Conservation (phyloP, 495 filamentous ascomycete species). For the Trichoderma reesei region DNA sequence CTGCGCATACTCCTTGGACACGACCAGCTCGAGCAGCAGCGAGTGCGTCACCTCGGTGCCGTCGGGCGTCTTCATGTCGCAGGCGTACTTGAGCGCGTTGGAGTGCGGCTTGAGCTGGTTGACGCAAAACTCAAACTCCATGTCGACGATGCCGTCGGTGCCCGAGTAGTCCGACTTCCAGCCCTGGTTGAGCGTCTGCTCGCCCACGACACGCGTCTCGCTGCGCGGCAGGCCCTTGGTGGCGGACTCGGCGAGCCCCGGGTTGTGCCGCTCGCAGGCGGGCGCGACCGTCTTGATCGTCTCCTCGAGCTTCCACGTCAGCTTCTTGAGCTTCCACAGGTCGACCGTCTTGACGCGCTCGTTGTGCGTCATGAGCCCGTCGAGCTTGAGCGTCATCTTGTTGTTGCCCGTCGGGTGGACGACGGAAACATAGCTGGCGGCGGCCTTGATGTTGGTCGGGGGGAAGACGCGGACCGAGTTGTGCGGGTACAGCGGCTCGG, state of each 20-base stretch:
- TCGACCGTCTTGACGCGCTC: conserved; percentile 38
- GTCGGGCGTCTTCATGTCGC: conserved; percentile 69
- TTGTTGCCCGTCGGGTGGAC: conserved; percentile 84
- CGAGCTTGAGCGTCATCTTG: conserved; percentile 65
- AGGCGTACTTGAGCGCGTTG: conserved; percentile 49
- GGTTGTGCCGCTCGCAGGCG: conserved; percentile 67
- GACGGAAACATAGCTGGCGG: conserved; percentile 66
- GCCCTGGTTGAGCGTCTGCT: conserved; percentile 42
- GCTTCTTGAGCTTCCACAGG: conserved; percentile 80
- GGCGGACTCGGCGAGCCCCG: conserved; percentile 42
- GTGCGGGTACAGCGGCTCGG: conserved; percentile 48
- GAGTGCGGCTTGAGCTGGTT: conserved; percentile 33
- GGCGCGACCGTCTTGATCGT: conserved; percentile 66
- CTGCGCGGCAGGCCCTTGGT: conserved; percentile 69
- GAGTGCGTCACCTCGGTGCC: conserved; percentile 73
- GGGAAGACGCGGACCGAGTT: conserved; percentile 89
- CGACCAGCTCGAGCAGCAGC: conserved; percentile 86
- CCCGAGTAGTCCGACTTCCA: conserved; percentile 91
- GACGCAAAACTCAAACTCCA: conserved; percentile 70
- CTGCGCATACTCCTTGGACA: conserved; percentile 80
- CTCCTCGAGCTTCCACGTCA: conserved; percentile 92
- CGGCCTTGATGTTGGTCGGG: conserved; percentile 82
- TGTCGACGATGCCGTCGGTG: conserved; percentile 61
- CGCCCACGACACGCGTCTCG: conserved; percentile 61
- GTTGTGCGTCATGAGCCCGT: conserved; percentile 63